Conservation (phyloP, 352 stramenopile genomes). For the Globisporangium emineosum region DNA sequence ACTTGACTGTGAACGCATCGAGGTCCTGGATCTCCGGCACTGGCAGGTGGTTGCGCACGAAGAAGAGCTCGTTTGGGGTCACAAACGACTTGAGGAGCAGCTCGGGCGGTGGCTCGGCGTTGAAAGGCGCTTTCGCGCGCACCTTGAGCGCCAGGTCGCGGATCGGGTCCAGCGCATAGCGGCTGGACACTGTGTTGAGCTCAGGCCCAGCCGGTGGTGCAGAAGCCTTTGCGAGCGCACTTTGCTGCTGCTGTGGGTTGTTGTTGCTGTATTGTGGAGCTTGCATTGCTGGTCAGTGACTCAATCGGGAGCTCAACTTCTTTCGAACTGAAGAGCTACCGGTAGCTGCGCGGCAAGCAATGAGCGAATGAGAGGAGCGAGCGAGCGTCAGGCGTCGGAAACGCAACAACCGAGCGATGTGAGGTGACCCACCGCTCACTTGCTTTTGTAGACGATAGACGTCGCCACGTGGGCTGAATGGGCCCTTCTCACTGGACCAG, state of each 20-base stretch:
- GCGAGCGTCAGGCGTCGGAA: slow-evolving; percentile 1
- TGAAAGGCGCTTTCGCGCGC: slow-evolving; percentile 93
- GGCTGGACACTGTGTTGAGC: background rate
- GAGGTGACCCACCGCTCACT: background rate
- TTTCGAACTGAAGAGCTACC: background rate
- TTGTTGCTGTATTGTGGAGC: background rate
- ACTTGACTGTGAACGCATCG: slow-evolving; percentile 59
- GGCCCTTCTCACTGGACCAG: background rate
- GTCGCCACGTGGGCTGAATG: background rate
- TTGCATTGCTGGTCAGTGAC: background rate
- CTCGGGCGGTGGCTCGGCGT: slow-evolving; percentile 91
- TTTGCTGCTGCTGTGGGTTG: slow-evolving; percentile 5
- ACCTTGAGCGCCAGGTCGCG: slow-evolving; percentile 86
- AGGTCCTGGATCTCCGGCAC: slow-evolving; percentile 84
- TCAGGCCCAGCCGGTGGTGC: background rate
- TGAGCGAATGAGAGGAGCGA: background rate
- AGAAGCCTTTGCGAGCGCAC: background rate
- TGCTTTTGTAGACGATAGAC: background rate
- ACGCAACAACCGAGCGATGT: background rate
- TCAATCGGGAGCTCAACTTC: too few species aligned
- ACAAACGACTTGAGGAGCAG: slow-evolving; percentile 94
- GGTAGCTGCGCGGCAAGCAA: background rate
- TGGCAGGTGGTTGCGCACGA: slow-evolving; percentile 97
- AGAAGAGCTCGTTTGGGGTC: slow-evolving; percentile 97
- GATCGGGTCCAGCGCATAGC: slow-evolving; percentile 65